phyloP scores from a whole-genome alignment of 2,329 filamentous ascomycete species.

The Talaromyces funiculosus region DNA sequence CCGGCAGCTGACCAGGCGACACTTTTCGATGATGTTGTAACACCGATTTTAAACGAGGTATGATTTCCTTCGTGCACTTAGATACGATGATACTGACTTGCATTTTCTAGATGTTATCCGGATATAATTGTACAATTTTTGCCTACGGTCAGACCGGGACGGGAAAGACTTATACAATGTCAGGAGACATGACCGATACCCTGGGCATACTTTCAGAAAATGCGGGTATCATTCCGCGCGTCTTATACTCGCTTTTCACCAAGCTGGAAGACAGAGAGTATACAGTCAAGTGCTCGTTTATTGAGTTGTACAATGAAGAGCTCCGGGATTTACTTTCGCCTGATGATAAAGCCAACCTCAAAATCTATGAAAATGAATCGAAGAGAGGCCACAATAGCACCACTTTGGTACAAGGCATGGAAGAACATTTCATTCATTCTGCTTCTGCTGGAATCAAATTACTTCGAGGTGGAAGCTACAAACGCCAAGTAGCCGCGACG shows the following conservation, averaged over 20 bases:
- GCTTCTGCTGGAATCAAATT: conserved; percentile 82
- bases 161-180: conserved; percentile 99
- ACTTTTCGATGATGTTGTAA: conserved; percentile 92
- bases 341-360: conserved; percentile 80
- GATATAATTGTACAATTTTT: conserved; percentile 98
- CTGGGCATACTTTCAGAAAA: conserved; percentile 80
- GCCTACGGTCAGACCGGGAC: conserved; percentile 98
- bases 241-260: conserved; percentile 77
- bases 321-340: conserved; percentile 78
- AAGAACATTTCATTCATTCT: conserved; percentile 85
- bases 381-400: conserved; percentile 71
- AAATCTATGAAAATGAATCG: conserved; percentile 77
- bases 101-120: conserved; percentile 67
- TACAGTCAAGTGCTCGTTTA: conserved; percentile 95
- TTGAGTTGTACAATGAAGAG: conserved; percentile 97
- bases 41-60: conserved; percentile 88
- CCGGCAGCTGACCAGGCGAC: conserved; percentile 88
- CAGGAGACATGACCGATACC: conserved; percentile 87
- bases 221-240: conserved; percentile 91
- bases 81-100: not conserved
- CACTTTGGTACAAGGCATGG: conserved; percentile 94
- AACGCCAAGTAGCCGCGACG: conserved; percentile 97
- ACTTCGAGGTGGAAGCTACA: conserved; percentile 81
- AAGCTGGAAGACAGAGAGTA: conserved; percentile 80
- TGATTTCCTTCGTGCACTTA: not conserved